A percentile compares a stretch with the other conserved stretches of the same genome.
Conservation (phyloP, 116 monocot genomes). For the Iris pallida region DNA sequence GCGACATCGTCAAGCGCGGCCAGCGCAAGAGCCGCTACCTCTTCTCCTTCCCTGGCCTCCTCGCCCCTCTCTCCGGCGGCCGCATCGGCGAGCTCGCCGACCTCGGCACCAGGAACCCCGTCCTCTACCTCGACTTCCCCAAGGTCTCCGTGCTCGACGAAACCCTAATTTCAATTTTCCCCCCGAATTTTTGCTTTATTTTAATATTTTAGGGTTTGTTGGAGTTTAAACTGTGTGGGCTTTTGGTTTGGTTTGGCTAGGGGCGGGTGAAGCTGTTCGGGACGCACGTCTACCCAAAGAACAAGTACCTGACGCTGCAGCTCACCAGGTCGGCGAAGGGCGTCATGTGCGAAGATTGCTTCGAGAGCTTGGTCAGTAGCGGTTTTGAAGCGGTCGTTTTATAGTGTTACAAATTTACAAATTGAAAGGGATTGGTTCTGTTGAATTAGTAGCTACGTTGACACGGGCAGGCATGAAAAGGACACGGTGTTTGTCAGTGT, state of each 20-base stretch:
- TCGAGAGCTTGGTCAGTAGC: constrained; percentile 75
- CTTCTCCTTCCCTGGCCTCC: constrained; percentile 87
- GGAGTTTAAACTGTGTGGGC: neutral
- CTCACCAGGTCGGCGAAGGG: constrained; percentile 73
- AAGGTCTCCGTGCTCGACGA: constrained; percentile 30
- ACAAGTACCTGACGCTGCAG: constrained; percentile 90
- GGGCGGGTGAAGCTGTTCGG: constrained; percentile 91
- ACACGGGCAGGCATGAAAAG: no score
- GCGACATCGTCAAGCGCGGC: constrained; percentile 82
- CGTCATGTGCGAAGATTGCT: constrained; percentile 80
- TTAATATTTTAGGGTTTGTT: neutral
- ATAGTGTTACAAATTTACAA: no score
- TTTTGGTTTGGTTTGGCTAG: constrained; percentile 24
- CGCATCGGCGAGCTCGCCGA: constrained; percentile 77
- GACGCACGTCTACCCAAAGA: constrained; percentile 91
- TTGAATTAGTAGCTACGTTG: no score
- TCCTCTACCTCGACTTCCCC: constrained; percentile 91
- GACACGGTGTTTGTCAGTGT: no score
- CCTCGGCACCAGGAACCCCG: constrained; percentile 72
- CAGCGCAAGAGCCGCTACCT: constrained; percentile 85
- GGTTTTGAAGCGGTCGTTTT: no score
- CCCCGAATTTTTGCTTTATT: neutral
- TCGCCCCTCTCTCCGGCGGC: constrained; percentile 69
- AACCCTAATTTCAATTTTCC: neutral
- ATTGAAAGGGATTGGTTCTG: no score